These are phyloP conservation scores for Xerocomus nothofagi DNA, from an alignment of 1,284 basidiomycete genomes.

Conservation along the genomic window DNA sequence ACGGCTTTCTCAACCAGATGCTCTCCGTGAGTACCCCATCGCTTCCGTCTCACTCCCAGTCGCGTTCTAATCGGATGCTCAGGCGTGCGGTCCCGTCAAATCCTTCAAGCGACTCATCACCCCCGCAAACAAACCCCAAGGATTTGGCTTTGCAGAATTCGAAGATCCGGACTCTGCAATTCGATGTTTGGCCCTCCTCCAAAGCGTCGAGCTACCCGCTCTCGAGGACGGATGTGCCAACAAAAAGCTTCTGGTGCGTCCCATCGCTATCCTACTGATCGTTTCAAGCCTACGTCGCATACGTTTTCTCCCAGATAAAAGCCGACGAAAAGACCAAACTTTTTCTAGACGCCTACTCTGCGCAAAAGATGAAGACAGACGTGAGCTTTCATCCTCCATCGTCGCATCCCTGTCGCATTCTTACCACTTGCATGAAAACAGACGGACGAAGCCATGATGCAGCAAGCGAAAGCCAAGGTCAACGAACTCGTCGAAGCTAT, in stretches of 20 bases:
- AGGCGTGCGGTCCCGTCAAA: conserved; percentile 87
- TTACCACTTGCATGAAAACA: conserved; percentile 29
- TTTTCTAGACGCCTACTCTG: conserved; percentile 82
- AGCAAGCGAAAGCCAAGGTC: conserved; percentile 57
- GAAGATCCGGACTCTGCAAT: conserved; percentile 88
- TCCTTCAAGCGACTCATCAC: conserved; percentile 90
- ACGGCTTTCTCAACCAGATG: conserved; percentile 74
- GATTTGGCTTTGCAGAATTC: conserved; percentile 93
- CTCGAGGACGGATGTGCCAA: conserved; percentile 81
- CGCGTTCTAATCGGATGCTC: neutral
- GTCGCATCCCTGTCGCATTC: neutral
- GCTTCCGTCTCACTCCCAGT: neutral
- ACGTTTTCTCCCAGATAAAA: conserved; percentile 66
- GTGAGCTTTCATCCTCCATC: conserved; percentile 40
- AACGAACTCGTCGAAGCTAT: conserved; percentile 60
- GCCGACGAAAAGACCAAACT: conserved; percentile 90
- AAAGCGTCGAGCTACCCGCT: conserved; percentile 84
- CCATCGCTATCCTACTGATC: conserved; percentile 17
- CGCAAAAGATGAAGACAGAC: conserved; percentile 77
- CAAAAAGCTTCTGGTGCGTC: conserved; percentile 83
- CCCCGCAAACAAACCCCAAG: conserved; percentile 88
- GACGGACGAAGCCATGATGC: conserved; percentile 56
- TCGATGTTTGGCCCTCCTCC: conserved; percentile 77
- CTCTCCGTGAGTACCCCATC: conserved; percentile 61
- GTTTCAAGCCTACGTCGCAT: conserved; percentile 41